Conservation (phyloP, 306 rosid genomes). For the Rubus idaeus region DNA sequence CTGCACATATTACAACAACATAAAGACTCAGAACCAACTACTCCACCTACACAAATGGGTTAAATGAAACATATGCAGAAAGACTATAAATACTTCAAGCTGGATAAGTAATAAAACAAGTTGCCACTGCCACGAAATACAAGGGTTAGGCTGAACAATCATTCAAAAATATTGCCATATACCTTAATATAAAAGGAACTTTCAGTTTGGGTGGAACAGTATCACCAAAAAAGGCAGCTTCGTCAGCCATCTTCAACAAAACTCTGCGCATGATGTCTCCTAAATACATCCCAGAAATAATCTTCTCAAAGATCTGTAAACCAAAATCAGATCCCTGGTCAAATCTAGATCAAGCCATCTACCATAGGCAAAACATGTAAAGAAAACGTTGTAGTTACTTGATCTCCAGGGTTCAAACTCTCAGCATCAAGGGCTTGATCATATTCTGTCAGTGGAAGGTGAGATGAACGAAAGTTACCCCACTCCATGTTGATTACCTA, state of each 20-base stretch:
- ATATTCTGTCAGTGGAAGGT: constrained; percentile 87
- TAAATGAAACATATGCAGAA: neutral
- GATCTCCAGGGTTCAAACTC: constrained; percentile 96
- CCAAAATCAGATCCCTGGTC: constrained; percentile 27
- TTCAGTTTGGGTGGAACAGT: constrained; percentile 73
- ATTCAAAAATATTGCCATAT: constrained; percentile 25
- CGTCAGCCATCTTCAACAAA: constrained; percentile 79
- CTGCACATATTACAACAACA: constrained; percentile 43
- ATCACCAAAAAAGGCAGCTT: constrained; percentile 86
- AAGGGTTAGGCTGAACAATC: constrained; percentile 5
- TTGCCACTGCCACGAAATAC: neutral
- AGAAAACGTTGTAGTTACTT: constrained; percentile 41
- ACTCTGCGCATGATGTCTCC: constrained; percentile 89
- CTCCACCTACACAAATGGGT: neutral
- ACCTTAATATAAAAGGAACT: constrained; percentile 80
- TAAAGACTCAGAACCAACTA: constrained; percentile 11
- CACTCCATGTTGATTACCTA: constrained; percentile 99
- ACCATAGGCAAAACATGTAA: constrained; percentile 10
- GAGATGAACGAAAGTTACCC: constrained; percentile 88
- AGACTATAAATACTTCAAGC: neutral
- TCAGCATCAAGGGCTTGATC: constrained; percentile 73
- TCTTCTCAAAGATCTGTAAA: constrained; percentile 84
- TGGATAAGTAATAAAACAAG: neutral
- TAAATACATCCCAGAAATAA: constrained; percentile 96
- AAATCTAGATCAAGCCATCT: constrained; percentile 15